Conservation (phyloP, 2,329 filamentous ascomycete genomes). For the Claviceps monticola region DNA sequence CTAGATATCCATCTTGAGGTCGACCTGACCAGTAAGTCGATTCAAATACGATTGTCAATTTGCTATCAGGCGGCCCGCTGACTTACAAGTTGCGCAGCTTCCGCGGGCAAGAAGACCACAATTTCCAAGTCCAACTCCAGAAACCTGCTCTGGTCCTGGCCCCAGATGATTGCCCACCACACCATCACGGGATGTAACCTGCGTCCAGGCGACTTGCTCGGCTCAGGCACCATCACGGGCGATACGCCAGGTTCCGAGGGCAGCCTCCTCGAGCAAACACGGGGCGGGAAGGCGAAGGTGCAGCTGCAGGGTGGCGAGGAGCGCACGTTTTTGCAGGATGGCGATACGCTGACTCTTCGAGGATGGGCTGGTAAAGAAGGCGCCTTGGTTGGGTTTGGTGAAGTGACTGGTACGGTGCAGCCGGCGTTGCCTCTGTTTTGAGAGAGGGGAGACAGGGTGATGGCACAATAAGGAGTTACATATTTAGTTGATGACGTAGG, state of each 20-base stretch:
- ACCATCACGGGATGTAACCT: constrained; percentile 65
- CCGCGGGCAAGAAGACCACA: constrained; percentile 18
- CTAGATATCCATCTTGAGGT: constrained; percentile 25
- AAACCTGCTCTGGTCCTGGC: constrained; percentile 61
- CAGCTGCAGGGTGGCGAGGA: constrained; percentile 50
- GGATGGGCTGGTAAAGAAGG: constrained; percentile 54
- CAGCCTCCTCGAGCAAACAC: constrained; percentile 58
- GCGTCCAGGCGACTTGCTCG: constrained; percentile 59
- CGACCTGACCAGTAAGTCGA: constrained; percentile 23
- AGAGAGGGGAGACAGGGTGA: not conserved
- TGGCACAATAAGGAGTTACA: not conserved
- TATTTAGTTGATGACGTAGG: no score
- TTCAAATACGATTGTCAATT: not conserved
- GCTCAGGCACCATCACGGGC: constrained; percentile 63
- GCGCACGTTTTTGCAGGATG: constrained; percentile 59
- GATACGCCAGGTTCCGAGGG: constrained; percentile 49
- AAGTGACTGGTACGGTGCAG: constrained; percentile 50
- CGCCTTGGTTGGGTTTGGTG: constrained; percentile 62
- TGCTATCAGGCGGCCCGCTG: not conserved
- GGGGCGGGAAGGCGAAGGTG: constrained; percentile 52
- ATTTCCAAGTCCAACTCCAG: constrained; percentile 21
- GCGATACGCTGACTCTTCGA: constrained; percentile 52
- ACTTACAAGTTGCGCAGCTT: constrained; percentile 10
- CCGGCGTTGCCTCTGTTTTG: constrained; percentile 19
- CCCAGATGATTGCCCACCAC: constrained; percentile 75